Evolutionary conservation across 768 basidiomycete species (phyloP), one percentile per base, ranked within the genome.

Genomic region (Boletus patriciae): DNA sequence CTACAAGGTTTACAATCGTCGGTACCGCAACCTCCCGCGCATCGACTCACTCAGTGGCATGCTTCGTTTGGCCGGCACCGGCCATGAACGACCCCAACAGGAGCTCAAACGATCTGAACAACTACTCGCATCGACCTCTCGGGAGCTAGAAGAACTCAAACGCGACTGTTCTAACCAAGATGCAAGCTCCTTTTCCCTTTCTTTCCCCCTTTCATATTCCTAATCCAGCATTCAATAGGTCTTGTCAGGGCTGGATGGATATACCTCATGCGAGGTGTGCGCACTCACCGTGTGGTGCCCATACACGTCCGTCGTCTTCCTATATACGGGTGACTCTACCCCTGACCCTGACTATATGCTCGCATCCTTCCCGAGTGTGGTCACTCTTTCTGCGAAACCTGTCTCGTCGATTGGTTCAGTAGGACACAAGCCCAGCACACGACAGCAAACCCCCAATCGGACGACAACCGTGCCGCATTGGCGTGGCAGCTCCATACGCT

Each of bases 381-480:
- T 3, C 88, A 91, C 68, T 80, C 82, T 0, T 89, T 85, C 65
- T 91, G 88, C 65, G 73, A 80, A 58, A 67, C 67, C 6, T 90
- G 88, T 61, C 74, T 90, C 9, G 74, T 77, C 45, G 81, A 84
- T 62, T 79, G 78, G 78, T 80, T 82, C 59, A 70, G 59, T 49
- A 80, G 80, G 3, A 78, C 72, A 0, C 78, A 82, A 48, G 74
- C 71, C 0, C 78, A 80, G 58, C 82, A 87, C 58, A 72, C 81
- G 61, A 66, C 71, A 7, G 59, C 67, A 2, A 66, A 85, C 59
- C 85, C 85, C 0, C 62, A 73, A 10, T 78, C 80, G 62, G 69
- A 77, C 50, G 59, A 65, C 34, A 70, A 73, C 37, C 73, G 72
- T 13, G 55, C 55, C 8, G 49, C 58, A 1, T 16, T 67, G 19